Evolutionary conservation across 495 filamentous ascomycete species (phyloP).

Genomic region (Astrothelium macrocarpum): DNA sequence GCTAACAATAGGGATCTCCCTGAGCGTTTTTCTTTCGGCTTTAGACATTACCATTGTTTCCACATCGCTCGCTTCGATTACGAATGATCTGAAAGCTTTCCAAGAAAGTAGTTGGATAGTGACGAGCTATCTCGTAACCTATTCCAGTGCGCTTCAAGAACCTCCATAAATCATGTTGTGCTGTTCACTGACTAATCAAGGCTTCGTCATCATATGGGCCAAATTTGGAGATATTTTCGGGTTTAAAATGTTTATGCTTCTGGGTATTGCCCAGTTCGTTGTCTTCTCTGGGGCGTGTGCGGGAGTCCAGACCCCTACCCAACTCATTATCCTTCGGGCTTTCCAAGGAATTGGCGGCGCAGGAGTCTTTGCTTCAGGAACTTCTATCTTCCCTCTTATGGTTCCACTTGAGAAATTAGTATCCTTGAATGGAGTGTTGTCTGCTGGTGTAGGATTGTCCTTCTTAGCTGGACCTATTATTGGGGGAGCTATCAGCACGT

Average conservation of each 20-base stretch:
- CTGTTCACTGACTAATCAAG: not conserved
- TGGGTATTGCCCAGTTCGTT: not conserved
- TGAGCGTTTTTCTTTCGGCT: not conserved
- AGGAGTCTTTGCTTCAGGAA: too few species aligned
- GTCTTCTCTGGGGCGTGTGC: not conserved
- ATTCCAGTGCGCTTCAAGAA: not conserved
- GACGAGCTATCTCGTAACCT: not conserved
- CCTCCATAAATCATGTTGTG: not conserved
- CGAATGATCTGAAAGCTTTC: not conserved
- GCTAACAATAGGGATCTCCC: too few species aligned
- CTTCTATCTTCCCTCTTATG: too few species aligned
- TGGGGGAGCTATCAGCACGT: too few species aligned
- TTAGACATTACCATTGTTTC: not conserved
- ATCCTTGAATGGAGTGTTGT: too few species aligned
- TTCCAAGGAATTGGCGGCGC: too few species aligned
- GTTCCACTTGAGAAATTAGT: too few species aligned
- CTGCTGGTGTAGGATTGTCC: too few species aligned
- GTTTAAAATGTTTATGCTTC: not conserved
- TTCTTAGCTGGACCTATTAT: too few species aligned
- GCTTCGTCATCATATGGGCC: not conserved
- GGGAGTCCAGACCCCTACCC: not conserved
- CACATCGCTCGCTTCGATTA: not conserved
- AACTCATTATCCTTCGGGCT: too few species aligned
- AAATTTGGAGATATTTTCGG: not conserved
- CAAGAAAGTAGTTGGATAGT: not conserved